A percentile compares a stretch with the other conserved stretches of the same genome.
These are phyloP conservation scores for Aspergillus sp. DNA, from an alignment of 2,329 filamentous ascomycete genomes.

Conservation along the genomic window DNA sequence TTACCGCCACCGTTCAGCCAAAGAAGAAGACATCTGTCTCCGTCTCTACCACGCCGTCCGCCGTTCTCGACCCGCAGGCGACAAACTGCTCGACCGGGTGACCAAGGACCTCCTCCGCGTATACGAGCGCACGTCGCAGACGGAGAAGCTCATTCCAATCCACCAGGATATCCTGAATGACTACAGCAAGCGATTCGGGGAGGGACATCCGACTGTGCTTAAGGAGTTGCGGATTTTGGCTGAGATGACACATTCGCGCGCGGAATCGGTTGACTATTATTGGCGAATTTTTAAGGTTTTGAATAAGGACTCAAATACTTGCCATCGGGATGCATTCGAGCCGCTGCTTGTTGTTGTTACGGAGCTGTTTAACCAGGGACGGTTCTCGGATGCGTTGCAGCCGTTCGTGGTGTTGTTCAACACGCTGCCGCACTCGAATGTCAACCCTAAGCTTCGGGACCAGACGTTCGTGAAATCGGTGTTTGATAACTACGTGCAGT, in stretches of 20 bases:
- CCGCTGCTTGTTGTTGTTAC: conserved; percentile 31
- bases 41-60: conserved; percentile 31
- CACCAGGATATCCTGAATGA: conserved; percentile 36
- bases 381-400: conserved; percentile 30
- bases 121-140: conserved; percentile 24
- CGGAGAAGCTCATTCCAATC: conserved; percentile 30
- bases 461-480: conserved; percentile 25
- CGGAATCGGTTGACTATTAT: conserved; percentile 35
- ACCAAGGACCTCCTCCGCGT: conserved; percentile 25
- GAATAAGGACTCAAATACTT: conserved; percentile 31
- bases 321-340: conserved; percentile 33
- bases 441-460: conserved; percentile 28
- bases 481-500: conserved; percentile 30
- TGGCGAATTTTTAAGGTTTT: conserved; percentile 29
- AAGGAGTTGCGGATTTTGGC: conserved; percentile 32
- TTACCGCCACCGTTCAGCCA: conserved; percentile 26
- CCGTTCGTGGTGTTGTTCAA: conserved; percentile 31
- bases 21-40: conserved; percentile 32
- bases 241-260: conserved; percentile 29
- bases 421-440: conserved; percentile 29
- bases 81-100: conserved; percentile 23
- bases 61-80: conserved; percentile 20
- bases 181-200: conserved; percentile 29
- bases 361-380: conserved; percentile 33
- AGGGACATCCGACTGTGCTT: conserved; percentile 29